phyloP scores from a whole-genome alignment of 2,329 filamentous ascomycete genomes.

The Alternaria angustiovoidea region DNA sequence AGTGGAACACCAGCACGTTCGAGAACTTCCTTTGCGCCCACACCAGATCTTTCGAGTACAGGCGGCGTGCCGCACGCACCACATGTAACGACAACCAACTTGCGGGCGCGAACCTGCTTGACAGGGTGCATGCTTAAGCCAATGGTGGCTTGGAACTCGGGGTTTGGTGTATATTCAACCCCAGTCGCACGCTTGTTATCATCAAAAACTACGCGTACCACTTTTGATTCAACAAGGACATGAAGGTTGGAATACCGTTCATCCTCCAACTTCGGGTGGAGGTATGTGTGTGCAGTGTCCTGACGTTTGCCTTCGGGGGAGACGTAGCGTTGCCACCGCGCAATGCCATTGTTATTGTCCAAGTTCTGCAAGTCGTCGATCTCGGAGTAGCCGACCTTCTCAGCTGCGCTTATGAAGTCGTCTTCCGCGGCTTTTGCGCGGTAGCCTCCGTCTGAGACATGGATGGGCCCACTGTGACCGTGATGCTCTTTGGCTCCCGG shows the following conservation, averaged over 20 bases:
- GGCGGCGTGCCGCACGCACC: conserved; percentile 63
- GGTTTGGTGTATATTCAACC: conserved; percentile 65
- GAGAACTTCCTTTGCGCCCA: conserved; percentile 63
- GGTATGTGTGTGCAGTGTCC: conserved; percentile 64
- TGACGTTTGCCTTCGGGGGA: conserved; percentile 63
- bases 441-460: conserved; percentile 63
- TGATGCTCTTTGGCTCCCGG: conserved; percentile 57
- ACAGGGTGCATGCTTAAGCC: conserved; percentile 46
- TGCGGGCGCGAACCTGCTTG: conserved; percentile 59
- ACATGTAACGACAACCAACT: conserved; percentile 61
- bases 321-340: conserved; percentile 61
- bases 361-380: conserved; percentile 64
- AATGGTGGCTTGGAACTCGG: conserved; percentile 45
- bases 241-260: conserved; percentile 66
- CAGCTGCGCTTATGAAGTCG: conserved; percentile 61
- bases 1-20: conserved; percentile 60
- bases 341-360: conserved; percentile 52
- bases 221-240: conserved; percentile 65
- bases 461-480: conserved; percentile 64
- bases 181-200: conserved; percentile 64
- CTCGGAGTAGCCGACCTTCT: conserved; percentile 60
- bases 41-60: conserved; percentile 69
- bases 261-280: conserved; percentile 61
- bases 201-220: conserved; percentile 64
- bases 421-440: conserved; percentile 52